Percentiles rank a stretch among this genome's conserved stretches.
These are phyloP conservation scores for Ceratobasidium sp. DNA, from an alignment of 1,284 basidiomycete species.

Conservation along the genomic window DNA sequence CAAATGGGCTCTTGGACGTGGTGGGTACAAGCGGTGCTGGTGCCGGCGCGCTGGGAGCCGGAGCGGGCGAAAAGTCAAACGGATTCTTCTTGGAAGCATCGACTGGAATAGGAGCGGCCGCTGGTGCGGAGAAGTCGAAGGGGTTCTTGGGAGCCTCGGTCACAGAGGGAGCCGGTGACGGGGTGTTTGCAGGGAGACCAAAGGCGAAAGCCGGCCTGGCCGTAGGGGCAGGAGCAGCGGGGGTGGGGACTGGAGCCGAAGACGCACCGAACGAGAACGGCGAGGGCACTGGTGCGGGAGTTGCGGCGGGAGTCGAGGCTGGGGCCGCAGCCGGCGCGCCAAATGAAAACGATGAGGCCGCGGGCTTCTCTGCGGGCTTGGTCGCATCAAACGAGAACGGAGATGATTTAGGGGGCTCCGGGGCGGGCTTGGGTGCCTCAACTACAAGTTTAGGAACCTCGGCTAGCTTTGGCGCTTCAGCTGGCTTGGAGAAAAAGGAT, in stretches of 20 bases:
- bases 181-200: conserved; percentile 48
- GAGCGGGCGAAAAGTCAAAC: conserved; percentile 56
- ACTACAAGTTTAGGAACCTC: conserved; percentile 2
- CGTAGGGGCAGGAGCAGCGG: conserved; percentile 48
- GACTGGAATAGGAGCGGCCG: conserved; percentile 55
- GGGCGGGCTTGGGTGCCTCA: conserved; percentile 43
- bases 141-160: conserved; percentile 73
- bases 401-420: conserved; percentile 44
- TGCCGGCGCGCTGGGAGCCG: conserved; percentile 50
- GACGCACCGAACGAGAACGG: conserved; percentile 44
- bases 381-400: conserved; percentile 50
- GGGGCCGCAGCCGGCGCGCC: conserved; percentile 25
- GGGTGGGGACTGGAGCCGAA: conserved; percentile 34
- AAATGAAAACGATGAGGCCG: conserved; percentile 17
- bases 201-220: neutral
- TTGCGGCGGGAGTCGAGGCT: conserved; percentile 50
- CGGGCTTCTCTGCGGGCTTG: conserved; percentile 13
- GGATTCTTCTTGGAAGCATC: conserved; percentile 55
- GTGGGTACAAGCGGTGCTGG: conserved; percentile 1
- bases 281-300: conserved; percentile 47
- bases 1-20: conserved; percentile 17
- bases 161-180: conserved; percentile 47
- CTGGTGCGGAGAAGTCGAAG: conserved; percentile 97
- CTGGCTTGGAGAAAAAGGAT: conserved; percentile 45
- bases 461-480: conserved; percentile 1